Conservation (phyloP, 345 rosid genomes). For the Gossypium mustelinum region DNA sequence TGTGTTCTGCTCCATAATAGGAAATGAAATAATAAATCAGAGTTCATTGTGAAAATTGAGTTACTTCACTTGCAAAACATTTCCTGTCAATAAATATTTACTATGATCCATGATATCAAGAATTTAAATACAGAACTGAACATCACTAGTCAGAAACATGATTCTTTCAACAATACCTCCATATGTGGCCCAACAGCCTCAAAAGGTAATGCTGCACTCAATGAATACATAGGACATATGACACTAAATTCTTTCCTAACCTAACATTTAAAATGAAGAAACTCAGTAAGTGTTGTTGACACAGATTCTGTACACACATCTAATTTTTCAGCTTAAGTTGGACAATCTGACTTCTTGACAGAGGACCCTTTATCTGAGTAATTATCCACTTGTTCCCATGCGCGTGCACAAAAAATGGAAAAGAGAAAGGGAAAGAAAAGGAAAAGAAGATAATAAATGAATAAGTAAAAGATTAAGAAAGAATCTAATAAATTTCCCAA, state of each 20-base stretch:
- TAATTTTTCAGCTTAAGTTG: background rate
- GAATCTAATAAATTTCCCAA: background rate
- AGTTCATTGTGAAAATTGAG: conserved; percentile 8
- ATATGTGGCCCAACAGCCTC: background rate
- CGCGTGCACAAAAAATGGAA: background rate
- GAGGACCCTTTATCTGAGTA: background rate
- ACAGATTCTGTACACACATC: background rate
- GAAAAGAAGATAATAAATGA: background rate
- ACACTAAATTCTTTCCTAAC: background rate
- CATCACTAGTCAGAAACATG: background rate
- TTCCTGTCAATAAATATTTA: background rate
- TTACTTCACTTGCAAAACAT: conserved; percentile 8
- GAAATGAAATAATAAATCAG: conserved; percentile 3
- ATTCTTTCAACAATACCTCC: background rate
- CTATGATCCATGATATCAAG: background rate
- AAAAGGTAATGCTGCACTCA: background rate
- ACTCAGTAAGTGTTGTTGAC: background rate
- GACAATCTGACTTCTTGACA: background rate
- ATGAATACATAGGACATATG: background rate
- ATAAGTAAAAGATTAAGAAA: background rate
- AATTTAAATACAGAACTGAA: background rate
- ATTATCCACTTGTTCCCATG: background rate
- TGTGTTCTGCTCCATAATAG: conserved; percentile 42
- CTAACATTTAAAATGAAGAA: background rate
- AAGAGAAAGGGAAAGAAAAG: background rate